A percentile compares a stretch with the other conserved stretches of the same genome.
Conservation (phyloP, 2,329 filamentous ascomycete species). For the Torrubiellomyces zombiae region DNA sequence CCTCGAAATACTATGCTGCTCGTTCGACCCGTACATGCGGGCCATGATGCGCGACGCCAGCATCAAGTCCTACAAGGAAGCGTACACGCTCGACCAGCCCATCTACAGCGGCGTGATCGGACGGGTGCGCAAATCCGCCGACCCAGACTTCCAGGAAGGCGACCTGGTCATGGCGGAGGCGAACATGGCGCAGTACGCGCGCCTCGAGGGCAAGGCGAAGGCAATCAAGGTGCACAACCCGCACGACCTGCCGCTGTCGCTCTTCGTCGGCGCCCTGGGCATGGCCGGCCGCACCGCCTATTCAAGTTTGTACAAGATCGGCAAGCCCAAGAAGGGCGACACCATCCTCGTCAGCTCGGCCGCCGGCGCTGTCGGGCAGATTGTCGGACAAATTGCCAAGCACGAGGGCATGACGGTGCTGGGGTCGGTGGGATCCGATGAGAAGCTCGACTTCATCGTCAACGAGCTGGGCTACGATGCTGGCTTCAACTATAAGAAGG, state of each 20-base stretch:
- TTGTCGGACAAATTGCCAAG: constrained; percentile 75
- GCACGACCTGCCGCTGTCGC: constrained; percentile 43
- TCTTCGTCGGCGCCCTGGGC: constrained; percentile 56
- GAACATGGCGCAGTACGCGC: constrained; percentile 54
- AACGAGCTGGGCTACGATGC: constrained; percentile 34
- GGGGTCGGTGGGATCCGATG: constrained; percentile 62
- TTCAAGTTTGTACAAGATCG: constrained; percentile 50
- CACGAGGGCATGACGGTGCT: constrained; percentile 64
- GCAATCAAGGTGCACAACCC: constrained; percentile 51
- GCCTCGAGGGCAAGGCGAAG: constrained; percentile 27
- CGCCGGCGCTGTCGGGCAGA: constrained; percentile 64
- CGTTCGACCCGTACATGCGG: constrained; percentile 74
- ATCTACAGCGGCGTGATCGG: constrained; percentile 48
- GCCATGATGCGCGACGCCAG: constrained; percentile 54
- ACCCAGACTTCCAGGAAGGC: constrained; percentile 43
- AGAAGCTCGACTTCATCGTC: constrained; percentile 54
- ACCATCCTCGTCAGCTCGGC: constrained; percentile 73
- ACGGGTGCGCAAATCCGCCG: constrained; percentile 55
- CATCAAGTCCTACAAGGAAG: constrained; percentile 39
- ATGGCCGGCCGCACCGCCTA: constrained; percentile 51
- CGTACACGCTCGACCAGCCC: constrained; percentile 42
- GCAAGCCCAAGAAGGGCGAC: constrained; percentile 45
- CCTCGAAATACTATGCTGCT: constrained; percentile 54
- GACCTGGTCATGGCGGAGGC: constrained; percentile 44
- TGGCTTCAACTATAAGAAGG: constrained; percentile 82